Evolutionary conservation across 2,329 filamentous ascomycete genomes (phyloP).

Genomic region (Aspergillus aculeatus): DNA sequence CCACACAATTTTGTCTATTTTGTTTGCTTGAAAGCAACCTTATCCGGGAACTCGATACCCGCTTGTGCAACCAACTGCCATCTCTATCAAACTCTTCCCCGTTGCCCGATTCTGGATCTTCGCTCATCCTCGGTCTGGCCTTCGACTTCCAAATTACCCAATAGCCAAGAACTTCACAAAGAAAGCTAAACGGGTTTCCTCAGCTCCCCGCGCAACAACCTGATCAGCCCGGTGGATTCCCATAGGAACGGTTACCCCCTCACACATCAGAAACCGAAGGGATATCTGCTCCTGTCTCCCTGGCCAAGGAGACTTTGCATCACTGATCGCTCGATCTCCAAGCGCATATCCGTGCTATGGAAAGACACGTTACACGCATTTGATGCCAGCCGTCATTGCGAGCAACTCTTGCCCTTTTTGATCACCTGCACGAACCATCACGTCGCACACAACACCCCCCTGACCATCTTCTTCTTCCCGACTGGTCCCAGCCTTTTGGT

Average conservation of each 20-base stretch:
- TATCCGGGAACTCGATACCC: constrained; percentile 4
- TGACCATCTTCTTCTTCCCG: constrained; percentile 7
- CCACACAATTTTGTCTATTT: not conserved
- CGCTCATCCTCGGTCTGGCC: not conserved
- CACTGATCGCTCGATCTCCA: constrained; percentile 13
- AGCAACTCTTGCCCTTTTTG: constrained; percentile 16
- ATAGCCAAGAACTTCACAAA: not conserved
- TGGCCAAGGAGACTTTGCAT: constrained; percentile 11
- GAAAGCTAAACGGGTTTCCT: constrained; percentile 9
- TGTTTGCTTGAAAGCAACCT: constrained; percentile 19
- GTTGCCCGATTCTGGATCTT: not conserved
- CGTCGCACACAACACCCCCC: constrained; percentile 20
- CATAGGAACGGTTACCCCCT: constrained; percentile 20
- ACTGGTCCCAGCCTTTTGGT: constrained; percentile 6
- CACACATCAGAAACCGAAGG: constrained; percentile 14
- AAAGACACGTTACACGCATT: constrained; percentile 22
- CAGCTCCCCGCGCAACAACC: not conserved
- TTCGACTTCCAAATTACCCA: not conserved
- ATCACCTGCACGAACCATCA: constrained; percentile 22
- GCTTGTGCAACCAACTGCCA: not conserved
- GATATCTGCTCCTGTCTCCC: constrained; percentile 19
- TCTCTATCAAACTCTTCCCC: not conserved
- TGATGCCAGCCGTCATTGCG: constrained; percentile 24
- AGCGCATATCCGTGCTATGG: constrained; percentile 22
- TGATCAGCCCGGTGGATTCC: not conserved